A percentile compares a stretch with the other conserved stretches of the same genome.
Conservation (phyloP, 2,329 filamentous ascomycete genomes). For the Neonectria sp. region DNA sequence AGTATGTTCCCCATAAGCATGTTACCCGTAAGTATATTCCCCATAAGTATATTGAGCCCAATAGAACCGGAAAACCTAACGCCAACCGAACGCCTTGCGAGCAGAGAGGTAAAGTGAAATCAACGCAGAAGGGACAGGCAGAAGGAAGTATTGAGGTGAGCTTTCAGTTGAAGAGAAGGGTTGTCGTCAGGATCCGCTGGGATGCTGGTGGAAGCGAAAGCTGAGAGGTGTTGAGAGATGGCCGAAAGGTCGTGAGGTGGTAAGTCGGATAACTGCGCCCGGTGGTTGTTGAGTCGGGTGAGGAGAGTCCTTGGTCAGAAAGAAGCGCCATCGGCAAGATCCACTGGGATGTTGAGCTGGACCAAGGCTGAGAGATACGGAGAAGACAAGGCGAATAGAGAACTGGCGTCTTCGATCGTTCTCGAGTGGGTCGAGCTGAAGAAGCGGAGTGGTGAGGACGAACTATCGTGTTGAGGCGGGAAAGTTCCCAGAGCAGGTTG, state of each 20-base stretch:
- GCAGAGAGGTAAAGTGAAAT: conserved; percentile 7
- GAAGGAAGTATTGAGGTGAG: neutral
- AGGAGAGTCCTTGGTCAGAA: neutral
- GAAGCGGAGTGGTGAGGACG: neutral
- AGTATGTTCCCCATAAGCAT: neutral
- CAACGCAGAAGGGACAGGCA: conserved; percentile 9
- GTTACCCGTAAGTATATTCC: neutral
- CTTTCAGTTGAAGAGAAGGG: neutral
- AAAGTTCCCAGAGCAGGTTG: neutral
- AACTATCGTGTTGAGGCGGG: neutral
- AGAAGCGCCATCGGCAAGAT: neutral
- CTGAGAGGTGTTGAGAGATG: neutral
- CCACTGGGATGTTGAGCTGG: neutral
- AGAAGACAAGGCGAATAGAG: neutral
- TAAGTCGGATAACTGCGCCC: neutral
- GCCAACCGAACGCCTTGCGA: conserved; percentile 16
- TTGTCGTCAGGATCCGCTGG: neutral
- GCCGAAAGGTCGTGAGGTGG: neutral
- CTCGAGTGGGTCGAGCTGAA: neutral
- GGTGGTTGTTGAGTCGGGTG: neutral
- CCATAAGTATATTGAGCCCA: neutral
- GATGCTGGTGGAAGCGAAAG: neutral
- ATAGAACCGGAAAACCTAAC: conserved; percentile 5
- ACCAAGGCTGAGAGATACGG: neutral
- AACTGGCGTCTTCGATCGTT: neutral